A percentile compares a stretch with the other conserved stretches of the same genome.
Evolutionary conservation across 108 stramenopile genomes (phyloP).

Genomic region (Pseudonitzschia pungens): DNA sequence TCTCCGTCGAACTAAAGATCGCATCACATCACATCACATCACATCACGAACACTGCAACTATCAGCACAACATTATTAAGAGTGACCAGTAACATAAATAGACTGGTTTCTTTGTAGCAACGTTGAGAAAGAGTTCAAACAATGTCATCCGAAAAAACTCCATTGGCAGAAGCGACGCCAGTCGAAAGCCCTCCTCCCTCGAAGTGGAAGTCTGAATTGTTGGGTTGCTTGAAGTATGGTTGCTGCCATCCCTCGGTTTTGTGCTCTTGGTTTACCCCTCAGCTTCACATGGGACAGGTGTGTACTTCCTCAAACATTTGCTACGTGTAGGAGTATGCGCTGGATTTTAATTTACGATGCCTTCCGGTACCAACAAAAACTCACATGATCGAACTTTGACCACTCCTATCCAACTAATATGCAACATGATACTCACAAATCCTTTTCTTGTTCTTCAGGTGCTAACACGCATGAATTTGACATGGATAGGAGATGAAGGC

Average conservation of each 20-base stretch:
- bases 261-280: neutral
- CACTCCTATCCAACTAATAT: neutral
- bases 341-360: no score
- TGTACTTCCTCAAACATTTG: no score
- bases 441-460: neutral
- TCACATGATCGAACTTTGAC: neutral
- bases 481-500: neutral
- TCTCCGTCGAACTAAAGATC: no score
- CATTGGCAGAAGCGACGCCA: neutral
- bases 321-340: no score
- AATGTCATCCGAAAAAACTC: neutral
- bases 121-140: no score
- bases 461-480: slow-evolving; percentile 9
- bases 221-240: neutral
- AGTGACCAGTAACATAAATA: no score
- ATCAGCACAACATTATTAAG: no score
- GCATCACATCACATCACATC: no score
- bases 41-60: no score
- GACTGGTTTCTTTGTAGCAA: no score
- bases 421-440: no score
- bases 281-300: neutral
- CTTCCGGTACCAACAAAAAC: neutral
- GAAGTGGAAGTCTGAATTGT: slow-evolving; percentile 6
- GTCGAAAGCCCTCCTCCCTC: neutral
- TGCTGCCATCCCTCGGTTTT: neutral